Evolutionary conservation across 305 asterid species (phyloP).

Genomic region (Fraxinus platypoda): DNA sequence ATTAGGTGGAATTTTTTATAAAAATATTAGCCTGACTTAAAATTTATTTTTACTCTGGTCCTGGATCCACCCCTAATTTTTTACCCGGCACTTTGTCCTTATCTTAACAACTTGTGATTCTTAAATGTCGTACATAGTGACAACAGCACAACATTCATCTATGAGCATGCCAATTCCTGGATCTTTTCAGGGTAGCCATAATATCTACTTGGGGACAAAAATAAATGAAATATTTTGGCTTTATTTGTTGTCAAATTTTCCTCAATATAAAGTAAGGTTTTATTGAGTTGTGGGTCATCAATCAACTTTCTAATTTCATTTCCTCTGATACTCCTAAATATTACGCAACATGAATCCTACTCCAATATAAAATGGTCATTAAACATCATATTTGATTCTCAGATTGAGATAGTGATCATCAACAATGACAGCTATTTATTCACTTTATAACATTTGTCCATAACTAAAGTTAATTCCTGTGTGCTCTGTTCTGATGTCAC

Average conservation of each 20-base stretch:
- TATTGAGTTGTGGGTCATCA: not conserved
- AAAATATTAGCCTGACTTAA: too few relatives aligned
- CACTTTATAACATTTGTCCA: not conserved
- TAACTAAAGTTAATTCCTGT: not conserved
- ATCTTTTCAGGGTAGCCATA: not conserved
- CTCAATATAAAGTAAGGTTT: not conserved
- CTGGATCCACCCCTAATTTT: too few relatives aligned
- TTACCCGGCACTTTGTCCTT: too few relatives aligned
- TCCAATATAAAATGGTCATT: slow-evolving; percentile 3
- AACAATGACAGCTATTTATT: not conserved
- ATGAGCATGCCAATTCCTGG: not conserved
- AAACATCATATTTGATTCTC: not conserved
- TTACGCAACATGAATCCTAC: not conserved
- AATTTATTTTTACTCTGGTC: too few relatives aligned
- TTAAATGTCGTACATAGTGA: not conserved
- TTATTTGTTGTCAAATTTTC: not conserved
- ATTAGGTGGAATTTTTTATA: too few relatives aligned
- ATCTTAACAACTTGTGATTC: not conserved
- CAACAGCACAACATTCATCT: slow-evolving; percentile 7
- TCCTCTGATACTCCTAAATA: slow-evolving; percentile 6
- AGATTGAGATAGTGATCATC: slow-evolving; percentile 9
- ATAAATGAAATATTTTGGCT: not conserved
- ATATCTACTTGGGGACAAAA: not conserved
- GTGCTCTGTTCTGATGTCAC: not conserved
- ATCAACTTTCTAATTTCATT: slow-evolving; percentile 1